Conservation (phyloP, 176 grass and related monocot species). For the Miscanthus lutarioriparius region DNA sequence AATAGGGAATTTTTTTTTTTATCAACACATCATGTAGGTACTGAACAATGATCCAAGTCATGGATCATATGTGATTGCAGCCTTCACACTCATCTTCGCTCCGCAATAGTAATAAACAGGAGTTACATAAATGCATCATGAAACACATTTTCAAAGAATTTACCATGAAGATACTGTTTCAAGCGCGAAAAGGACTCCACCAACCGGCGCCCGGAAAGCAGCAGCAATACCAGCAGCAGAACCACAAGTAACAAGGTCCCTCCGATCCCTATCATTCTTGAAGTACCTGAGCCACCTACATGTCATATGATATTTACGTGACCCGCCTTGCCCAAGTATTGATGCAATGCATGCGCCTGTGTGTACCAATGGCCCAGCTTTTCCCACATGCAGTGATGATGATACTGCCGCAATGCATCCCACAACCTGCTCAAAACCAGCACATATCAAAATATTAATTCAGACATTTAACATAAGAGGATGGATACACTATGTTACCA, state of each 20-base stretch:
- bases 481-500: neutral
- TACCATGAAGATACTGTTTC: constrained; percentile 97
- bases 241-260: constrained; percentile 92
- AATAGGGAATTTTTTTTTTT: neutral
- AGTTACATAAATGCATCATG: neutral
- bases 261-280: constrained; percentile 92
- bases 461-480: neutral
- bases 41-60: neutral
- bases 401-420: constrained; percentile 92
- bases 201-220: constrained; percentile 87
- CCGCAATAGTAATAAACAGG: neutral
- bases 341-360: constrained; percentile 86
- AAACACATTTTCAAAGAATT: constrained; percentile 31
- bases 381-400: constrained; percentile 87
- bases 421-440: constrained; percentile 60
- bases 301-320: constrained; percentile 68
- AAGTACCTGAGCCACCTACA: constrained; percentile 88
- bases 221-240: constrained; percentile 86
- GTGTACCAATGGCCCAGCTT: constrained; percentile 93
- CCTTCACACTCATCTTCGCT: neutral
- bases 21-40: neutral
- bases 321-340: constrained; percentile 85
- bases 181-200: constrained; percentile 88
- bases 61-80: neutral
- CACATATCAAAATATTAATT: neutral